These are phyloP conservation scores for Ajuga reptans DNA, from an alignment of 305 asterid genomes.

Conservation along the genomic window DNA sequence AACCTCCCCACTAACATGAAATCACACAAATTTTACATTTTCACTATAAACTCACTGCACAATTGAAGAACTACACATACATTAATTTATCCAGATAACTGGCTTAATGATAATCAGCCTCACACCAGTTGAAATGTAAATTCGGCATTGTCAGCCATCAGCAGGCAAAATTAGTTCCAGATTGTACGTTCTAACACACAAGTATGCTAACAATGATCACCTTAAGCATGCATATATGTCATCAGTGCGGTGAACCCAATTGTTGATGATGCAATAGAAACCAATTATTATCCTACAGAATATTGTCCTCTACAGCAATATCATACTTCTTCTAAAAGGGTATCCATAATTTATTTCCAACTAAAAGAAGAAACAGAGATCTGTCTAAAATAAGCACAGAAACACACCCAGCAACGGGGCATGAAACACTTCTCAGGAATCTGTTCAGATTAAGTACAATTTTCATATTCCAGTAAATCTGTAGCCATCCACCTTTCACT, in stretches of 20 bases:
- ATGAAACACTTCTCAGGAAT: not conserved
- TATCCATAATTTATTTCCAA: not conserved
- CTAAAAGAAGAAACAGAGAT: not conserved
- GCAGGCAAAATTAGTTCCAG: no score
- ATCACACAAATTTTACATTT: not conserved
- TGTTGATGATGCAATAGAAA: not conserved
- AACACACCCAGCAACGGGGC: not conserved
- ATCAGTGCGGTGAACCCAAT: not conserved
- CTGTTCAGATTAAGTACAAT: not conserved
- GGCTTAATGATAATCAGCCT: no score
- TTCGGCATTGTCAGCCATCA: no score
- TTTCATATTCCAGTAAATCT: not conserved
- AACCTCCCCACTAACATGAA: not conserved
- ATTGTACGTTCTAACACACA: not conserved
- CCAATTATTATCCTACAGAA: not conserved
- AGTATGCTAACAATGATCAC: no score
- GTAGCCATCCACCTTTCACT: not conserved
- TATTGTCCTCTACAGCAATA: not conserved
- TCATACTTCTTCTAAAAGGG: not conserved
- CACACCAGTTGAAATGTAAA: no score
- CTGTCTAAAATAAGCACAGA: not conserved
- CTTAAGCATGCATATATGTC: no score
- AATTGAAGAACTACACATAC: not conserved
- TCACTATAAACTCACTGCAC: not conserved
- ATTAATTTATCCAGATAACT: not conserved